Base-by-base conservation (phyloP, 768 basidiomycete species). In the Mycena capillaripes region DNA sequence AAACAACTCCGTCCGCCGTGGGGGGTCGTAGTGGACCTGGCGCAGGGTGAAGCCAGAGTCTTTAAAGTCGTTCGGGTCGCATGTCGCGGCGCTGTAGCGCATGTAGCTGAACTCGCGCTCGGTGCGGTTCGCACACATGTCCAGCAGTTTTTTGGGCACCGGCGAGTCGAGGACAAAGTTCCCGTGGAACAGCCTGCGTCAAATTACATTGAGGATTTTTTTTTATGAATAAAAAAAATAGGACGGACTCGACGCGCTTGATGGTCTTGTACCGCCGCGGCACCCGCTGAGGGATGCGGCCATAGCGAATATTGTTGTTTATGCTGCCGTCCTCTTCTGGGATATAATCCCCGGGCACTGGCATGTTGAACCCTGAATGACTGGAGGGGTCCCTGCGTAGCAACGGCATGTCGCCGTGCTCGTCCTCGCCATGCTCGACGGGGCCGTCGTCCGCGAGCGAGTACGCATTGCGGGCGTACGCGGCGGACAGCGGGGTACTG, bases 41-140 rank as follows among this genome's bases (percentile, higher is more conserved):
- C 97, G 90, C 9, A 98, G 86, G 0, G 95, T 95, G 83, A 97
- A 99, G 0, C 93, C 91, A 14, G 89, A 82, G 30, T 91, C 85
- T 77, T 92, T 88, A 81, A 98, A 99, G 78, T 95, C 92, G 81
- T 98, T 96, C 9, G 97, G 97, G 81, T 98, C 97, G 82, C 95
- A 97, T 0, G 97, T 99, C 19, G 95, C 96, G 0, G 97, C 97
- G 11, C 92, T 93, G 82, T 99, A 99, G 6, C 97, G 91, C 96
- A 98, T 97, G 82, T 96, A 93, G 0, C 95, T 96, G 80, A 95
- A 97, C 81, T 98, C 97, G 73, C 96, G 91, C 69, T 96, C 96
- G 56, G 89, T 92, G 62, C 90, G 89, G 72, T 89, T 82, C 8
- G 91, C 85, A 76, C 94, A 96, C 87, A 95, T 91, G 70, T 95